Base-by-base conservation (phyloP, 768 basidiomycete species). In the Amanita pseudoporphyria region DNA sequence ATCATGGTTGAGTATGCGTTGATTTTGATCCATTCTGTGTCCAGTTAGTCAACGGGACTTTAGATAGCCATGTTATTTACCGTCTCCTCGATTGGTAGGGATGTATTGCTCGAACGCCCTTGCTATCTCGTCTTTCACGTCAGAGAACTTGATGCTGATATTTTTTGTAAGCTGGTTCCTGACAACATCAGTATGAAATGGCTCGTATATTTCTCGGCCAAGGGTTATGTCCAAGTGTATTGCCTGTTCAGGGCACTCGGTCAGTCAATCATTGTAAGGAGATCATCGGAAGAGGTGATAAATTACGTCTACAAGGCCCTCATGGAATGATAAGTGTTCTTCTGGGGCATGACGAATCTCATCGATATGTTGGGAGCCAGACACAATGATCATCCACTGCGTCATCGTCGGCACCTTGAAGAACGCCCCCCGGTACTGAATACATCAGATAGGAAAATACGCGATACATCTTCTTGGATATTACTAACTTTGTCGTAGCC, bases 321-420 rank as follows among this genome's bases (percentile, higher is more conserved):
- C 65, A 51, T 57, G 52, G 45, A 71, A 65, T 24, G 74, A 76
- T 4, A 77, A 60, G 22, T 66, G 64, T n/a, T 73, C 64, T 42
- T 76, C 74, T 5, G 69, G 64, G n/a, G 71, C 70, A 51, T 61
- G 70, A 37, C 71, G 67, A 22, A 79, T 55, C 38, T 77, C 73
- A 3, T 77, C 72, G 14, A 74, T 60, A 30, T 66, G 61, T 21
- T 61, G 53, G 0, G 61, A 60, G 1, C 73, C 69, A 6, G 68
- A 65, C 22, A 72, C 60, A 6, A 78, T 57, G 18, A 77, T 64
- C 12, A 69, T 51, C 77, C 78, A 79, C 43, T 66, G 61, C 33
- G 71, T 62, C 36, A 73, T 57, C 37, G 62, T 62, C 0, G 76
- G 60, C 4, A 78, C 61, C 57, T 71, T 73, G 61, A 76, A 79